Evolutionary conservation across 345 rosid species (phyloP).

Genomic region (Pistacia vera): DNA sequence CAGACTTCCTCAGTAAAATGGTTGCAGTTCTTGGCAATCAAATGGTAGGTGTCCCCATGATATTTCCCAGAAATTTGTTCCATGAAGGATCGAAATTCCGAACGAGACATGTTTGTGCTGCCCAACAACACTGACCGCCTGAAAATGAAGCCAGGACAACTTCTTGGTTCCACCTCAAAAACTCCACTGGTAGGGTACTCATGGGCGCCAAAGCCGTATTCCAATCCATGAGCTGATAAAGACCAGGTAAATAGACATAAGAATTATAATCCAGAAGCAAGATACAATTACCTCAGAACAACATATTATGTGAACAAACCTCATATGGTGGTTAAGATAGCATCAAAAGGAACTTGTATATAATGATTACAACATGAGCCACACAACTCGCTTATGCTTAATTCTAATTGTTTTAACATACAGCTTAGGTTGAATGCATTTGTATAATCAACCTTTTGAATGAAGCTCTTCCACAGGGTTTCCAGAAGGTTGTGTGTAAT

Average conservation of each 20-base stretch:
- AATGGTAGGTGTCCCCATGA: conserved; percentile 88
- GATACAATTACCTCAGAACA: neutral
- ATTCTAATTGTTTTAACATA: neutral
- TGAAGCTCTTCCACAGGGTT: no score
- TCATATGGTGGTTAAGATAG: neutral
- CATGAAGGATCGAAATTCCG: conserved; percentile 80
- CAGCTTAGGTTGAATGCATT: neutral
- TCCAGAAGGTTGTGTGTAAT: neutral
- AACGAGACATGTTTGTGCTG: conserved; percentile 59
- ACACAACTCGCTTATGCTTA: neutral
- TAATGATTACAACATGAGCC: neutral
- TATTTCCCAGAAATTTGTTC: conserved; percentile 73
- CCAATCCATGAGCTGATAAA: conserved; percentile 72
- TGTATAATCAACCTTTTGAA: neutral
- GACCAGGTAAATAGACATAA: neutral
- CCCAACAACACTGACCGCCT: conserved; percentile 83
- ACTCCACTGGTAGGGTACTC: conserved; percentile 84
- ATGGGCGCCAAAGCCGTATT: conserved; percentile 94
- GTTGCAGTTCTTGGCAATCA: conserved; percentile 98
- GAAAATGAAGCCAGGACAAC: conserved; percentile 91
- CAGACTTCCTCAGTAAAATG: conserved; percentile 90
- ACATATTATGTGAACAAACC: neutral
- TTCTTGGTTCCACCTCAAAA: conserved; percentile 89
- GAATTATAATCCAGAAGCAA: neutral
- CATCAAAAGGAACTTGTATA: neutral